Base-by-base conservation (phyloP, 768 basidiomycete genomes). In the Macrocybe gigantea region DNA sequence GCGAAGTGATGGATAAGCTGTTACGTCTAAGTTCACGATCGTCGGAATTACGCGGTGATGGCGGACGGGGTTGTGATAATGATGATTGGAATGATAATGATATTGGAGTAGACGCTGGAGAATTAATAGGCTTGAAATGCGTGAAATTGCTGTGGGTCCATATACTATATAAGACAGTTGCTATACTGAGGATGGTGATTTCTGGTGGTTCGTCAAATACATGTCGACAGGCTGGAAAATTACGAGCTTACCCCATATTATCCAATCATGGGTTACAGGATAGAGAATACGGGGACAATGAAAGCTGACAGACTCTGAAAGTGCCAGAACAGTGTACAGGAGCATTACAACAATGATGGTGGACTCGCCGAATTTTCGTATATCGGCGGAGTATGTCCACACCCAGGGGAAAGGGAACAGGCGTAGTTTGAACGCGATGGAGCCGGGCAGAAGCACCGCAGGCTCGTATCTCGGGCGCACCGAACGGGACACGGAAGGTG, bases 331-430 rank as follows among this genome's bases (percentile, higher is more conserved):
- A 29, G 79, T 78, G 52, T 72, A 79, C 34, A 77, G 63, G 12
- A 88, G 68, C 13, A 85, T 85, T 12, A 68, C 71, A n/a, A 88
- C 61, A 5, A 92, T 73, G 4, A 90, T 58, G 30, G 73, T n/a
- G 6, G 76, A 79, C 65, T 92, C 88, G 8, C 75, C 77, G 14
- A 80, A 71, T 51, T 78, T 75, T 52, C 85, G 70, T 30, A 76
- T 65, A 53, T 88, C 84, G 30, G 85, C 73, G n/a, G 70, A 70
- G 53, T 85, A 74, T 33, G 62, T 66, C 65, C 71, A 79, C 30
- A 58, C 52, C 38, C 60, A 60, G 12, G 64, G 56, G 6, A 67
- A 67, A 32, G 73, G 64, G 5, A 76, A 75, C 15, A 82, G 35
- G 5, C 66, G 69, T 34, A 81, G 47, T 36, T 61, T 68, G 32